These are phyloP conservation scores for Fusarium mangiferae DNA, from an alignment of 2,329 filamentous ascomycete genomes.

Conservation along the genomic window DNA sequence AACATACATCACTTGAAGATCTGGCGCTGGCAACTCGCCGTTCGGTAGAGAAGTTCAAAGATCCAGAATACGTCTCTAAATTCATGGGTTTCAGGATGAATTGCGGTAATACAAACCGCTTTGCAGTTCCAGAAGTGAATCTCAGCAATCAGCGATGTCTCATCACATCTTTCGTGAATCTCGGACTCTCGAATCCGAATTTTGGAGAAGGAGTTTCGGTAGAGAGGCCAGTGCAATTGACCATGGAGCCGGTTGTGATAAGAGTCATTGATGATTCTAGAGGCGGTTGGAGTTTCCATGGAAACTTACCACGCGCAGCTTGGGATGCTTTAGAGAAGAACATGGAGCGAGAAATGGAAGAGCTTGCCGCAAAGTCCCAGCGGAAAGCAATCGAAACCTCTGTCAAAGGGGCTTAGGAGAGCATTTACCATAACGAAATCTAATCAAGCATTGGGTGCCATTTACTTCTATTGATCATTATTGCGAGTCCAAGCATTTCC, in stretches of 20 bases:
- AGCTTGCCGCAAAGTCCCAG: rapidly evolving
- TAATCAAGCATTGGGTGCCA: rapidly evolving
- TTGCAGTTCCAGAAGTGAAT: not conserved
- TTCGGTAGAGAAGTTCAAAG: not conserved
- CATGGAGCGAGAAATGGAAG: not conserved
- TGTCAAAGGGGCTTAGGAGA: rapidly evolving
- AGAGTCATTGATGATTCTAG: not conserved
- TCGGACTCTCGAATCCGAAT: not conserved
- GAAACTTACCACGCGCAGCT: not conserved
- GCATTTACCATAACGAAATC: rapidly evolving
- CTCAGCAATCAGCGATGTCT: not conserved
- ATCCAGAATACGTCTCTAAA: not conserved
- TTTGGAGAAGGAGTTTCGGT: not conserved
- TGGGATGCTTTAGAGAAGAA: not conserved
- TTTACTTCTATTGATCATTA: not conserved
- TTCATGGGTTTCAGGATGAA: not conserved
- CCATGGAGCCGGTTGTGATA: not conserved
- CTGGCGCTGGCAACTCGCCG: not conserved
- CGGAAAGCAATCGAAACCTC: rapidly evolving
- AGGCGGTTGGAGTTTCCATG: not conserved
- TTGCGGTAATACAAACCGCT: not conserved
- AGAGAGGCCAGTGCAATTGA: not conserved
- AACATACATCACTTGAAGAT: rapidly evolving
- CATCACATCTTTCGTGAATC: not conserved
- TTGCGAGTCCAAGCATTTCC: rapidly evolving